These are phyloP conservation scores for Boletus subparvulus DNA, from an alignment of 768 basidiomycete species.

Conservation along the genomic window DNA sequence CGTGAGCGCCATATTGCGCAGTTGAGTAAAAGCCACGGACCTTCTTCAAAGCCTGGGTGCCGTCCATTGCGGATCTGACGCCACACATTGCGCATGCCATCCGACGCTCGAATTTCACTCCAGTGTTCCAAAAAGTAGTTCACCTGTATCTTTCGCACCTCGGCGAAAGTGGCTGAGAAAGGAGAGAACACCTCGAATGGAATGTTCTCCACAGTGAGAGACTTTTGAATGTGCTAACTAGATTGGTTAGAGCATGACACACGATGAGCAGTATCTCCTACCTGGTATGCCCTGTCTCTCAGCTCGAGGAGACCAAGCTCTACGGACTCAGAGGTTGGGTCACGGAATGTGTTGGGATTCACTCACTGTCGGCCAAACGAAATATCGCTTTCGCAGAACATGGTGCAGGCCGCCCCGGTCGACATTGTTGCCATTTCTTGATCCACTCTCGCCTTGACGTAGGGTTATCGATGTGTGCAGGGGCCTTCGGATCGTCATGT, in stretches of 20 bases:
- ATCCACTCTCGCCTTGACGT: conserved; percentile 68
- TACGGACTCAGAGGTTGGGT: conserved; percentile 26
- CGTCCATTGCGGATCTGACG: conserved; percentile 79
- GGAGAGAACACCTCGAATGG: conserved; percentile 84
- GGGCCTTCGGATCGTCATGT: conserved; percentile 20
- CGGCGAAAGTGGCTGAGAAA: conserved; percentile 79
- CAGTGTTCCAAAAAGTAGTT: conserved; percentile 80
- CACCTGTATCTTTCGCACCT: conserved; percentile 80
- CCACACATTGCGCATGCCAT: conserved; percentile 82
- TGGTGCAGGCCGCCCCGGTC: conserved; percentile 63
- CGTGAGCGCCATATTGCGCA: conserved; percentile 9
- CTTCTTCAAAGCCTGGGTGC: conserved; percentile 88
- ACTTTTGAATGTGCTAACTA: conserved; percentile 68
- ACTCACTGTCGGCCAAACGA: conserved; percentile 77
- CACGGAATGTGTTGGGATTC: not conserved
- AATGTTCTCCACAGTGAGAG: conserved; percentile 76
- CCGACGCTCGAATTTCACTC: conserved; percentile 80
- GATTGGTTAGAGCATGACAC: conserved; percentile 1
- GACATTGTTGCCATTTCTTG: conserved; percentile 57
- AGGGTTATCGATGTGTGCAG: conserved; percentile 23
- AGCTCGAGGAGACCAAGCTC: conserved; percentile 72
- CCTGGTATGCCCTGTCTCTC: conserved; percentile 68
- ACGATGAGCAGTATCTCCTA: conserved; percentile 2
- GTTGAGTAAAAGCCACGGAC: conserved; percentile 34
- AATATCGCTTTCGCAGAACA: conserved; percentile 87